Conservation (phyloP, 2,329 filamentous ascomycete genomes). For the Hymenoscyphus salicellus region DNA sequence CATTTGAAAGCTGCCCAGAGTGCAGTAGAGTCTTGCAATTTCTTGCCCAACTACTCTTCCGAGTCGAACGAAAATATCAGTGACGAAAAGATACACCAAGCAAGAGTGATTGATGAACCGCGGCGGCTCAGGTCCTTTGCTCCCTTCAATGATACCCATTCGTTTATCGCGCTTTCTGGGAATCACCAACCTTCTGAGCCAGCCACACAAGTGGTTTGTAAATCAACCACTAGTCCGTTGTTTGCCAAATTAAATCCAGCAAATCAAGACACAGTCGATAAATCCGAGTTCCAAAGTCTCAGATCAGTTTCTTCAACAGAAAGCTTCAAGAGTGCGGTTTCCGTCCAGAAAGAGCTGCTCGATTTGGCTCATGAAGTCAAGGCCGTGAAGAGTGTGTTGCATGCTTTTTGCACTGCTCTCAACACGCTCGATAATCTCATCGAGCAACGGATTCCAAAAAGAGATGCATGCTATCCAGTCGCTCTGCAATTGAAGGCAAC, state of each 20-base stretch:
- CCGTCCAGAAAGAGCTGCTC: conserved; percentile 9
- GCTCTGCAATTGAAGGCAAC: background rate
- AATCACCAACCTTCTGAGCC: background rate
- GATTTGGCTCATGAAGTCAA: conserved; percentile 16
- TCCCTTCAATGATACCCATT: background rate
- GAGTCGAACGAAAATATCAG: background rate
- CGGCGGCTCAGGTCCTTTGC: background rate
- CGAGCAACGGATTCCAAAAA: conserved; percentile 10
- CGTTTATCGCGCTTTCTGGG: background rate
- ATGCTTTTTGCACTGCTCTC: conserved; percentile 20
- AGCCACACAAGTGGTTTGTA: background rate
- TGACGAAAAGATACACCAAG: background rate
- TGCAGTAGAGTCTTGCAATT: conserved; percentile 7
- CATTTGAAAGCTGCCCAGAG: conserved; percentile 17
- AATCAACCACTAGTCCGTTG: background rate
- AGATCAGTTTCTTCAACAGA: conserved; percentile 18
- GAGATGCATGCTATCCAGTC: background rate
- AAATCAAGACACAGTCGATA: background rate
- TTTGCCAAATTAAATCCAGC: background rate
- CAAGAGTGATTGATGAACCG: background rate
- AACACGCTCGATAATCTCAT: conserved; percentile 15
- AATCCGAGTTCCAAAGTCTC: background rate
- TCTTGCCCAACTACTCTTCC: background rate
- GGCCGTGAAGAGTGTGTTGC: conserved; percentile 17
- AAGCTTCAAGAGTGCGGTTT: conserved; percentile 22